Conservation (phyloP, 139 green algal genomes). For the Micromonas pusilla region DNA sequence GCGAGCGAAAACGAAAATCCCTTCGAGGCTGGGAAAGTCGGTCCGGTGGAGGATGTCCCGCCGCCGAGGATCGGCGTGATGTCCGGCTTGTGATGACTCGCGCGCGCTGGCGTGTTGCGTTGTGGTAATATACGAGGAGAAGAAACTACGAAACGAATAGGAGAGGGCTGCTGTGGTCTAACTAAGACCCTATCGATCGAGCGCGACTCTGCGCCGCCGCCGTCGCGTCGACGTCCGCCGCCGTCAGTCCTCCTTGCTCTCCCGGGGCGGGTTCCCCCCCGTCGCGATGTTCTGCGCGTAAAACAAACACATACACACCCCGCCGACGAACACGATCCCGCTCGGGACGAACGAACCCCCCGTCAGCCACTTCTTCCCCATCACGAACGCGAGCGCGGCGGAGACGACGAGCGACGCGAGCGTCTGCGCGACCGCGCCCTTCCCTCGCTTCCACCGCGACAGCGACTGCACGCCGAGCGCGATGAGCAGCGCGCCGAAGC, state of each 20-base stretch:
- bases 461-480: background rate
- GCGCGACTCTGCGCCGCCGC: too few relatives aligned
- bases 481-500: slow-evolving; percentile 15
- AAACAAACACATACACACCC: background rate
- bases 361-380: slow-evolving; percentile 2
- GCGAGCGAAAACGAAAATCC: too few relatives aligned
- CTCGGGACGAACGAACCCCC: background rate
- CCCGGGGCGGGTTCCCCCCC: slow-evolving; percentile 11
- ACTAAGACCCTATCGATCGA: too few relatives aligned
- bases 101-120: too few relatives aligned
- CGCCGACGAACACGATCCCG: background rate
- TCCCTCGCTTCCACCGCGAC: background rate
- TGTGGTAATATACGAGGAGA: too few relatives aligned
- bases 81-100: too few relatives aligned
- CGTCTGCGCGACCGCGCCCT: background rate
- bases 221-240: too few relatives aligned
- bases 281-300: slow-evolving; percentile 18
- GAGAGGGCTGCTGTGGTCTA: too few relatives aligned
- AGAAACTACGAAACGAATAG: too few relatives aligned
- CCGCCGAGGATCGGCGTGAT: too few relatives aligned
- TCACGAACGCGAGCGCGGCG: background rate
- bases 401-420: background rate
- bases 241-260: slow-evolving; percentile 2
- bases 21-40: too few relatives aligned
- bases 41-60: too few relatives aligned